Conservation (phyloP, 768 basidiomycete genomes). For the Rhodotorula sphaerocarpa region DNA sequence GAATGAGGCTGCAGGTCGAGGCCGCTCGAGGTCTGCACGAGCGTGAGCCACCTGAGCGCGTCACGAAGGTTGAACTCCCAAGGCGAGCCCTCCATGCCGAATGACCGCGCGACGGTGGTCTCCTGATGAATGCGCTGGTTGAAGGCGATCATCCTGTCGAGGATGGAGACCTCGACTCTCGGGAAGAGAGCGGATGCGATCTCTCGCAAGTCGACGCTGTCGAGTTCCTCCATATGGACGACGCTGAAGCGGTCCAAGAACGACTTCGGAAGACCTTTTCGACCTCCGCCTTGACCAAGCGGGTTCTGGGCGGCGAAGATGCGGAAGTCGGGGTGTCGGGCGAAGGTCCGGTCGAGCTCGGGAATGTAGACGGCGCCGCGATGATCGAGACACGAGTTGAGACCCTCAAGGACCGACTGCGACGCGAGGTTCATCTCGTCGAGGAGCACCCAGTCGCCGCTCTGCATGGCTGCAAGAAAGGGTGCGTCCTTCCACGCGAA, state of each 20-base stretch:
- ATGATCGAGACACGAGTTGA: conserved; percentile 93
- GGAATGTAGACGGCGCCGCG: conserved; percentile 90
- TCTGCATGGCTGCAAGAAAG: conserved; percentile 82
- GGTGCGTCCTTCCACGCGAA: conserved; percentile 98
- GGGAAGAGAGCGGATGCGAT: conserved; percentile 72
- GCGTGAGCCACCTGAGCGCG: conserved; percentile 74
- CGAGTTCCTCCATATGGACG: conserved; percentile 82
- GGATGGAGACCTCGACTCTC: conserved; percentile 49
- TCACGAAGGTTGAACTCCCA: conserved; percentile 99
- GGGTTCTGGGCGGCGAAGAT: conserved; percentile 98
- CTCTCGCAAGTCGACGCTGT: conserved; percentile 62
- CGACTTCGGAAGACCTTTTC: conserved; percentile 94
- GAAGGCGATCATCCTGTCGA: conserved; percentile 72
- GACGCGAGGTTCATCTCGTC: conserved; percentile 99
- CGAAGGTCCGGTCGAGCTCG: conserved; percentile 81
- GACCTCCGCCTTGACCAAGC: conserved; percentile 85
- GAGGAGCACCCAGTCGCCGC: conserved; percentile 94
- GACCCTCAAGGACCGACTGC: conserved; percentile 89
- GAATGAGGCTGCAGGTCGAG: conserved; percentile 39
- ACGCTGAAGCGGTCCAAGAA: conserved; percentile 98
- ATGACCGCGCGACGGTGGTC: conserved; percentile 56
- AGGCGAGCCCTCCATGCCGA: conserved; percentile 51
- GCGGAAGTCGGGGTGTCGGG: conserved; percentile 82
- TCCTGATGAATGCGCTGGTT: conserved; percentile 63
- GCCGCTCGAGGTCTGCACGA: conserved; percentile 41